Conservation (phyloP, 139 green algal genomes). For the Asterochloris erici region DNA sequence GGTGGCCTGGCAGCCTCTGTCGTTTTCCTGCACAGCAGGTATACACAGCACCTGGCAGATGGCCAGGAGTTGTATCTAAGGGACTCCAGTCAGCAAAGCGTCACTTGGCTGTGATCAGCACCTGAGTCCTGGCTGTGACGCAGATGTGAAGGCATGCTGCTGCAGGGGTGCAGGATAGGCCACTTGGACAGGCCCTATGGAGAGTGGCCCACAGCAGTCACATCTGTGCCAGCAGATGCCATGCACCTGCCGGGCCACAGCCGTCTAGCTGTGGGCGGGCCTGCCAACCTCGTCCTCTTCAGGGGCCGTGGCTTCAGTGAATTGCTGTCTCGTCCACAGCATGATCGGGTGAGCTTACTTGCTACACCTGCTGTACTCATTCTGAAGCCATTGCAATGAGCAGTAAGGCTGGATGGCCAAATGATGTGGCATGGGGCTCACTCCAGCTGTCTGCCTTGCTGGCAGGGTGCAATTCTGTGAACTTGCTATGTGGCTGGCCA, state of each 20-base stretch:
- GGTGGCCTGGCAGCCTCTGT: too few relatives aligned
- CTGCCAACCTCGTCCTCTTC: slow-evolving; percentile 67
- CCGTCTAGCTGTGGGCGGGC: slow-evolving; percentile 30
- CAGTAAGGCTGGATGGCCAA: too few relatives aligned
- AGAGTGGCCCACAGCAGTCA: slow-evolving; percentile 47
- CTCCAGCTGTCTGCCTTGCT: too few relatives aligned
- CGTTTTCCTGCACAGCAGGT: too few relatives aligned
- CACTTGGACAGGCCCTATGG: slow-evolving; percentile 64
- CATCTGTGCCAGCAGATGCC: slow-evolving; percentile 47
- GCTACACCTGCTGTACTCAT: too few relatives aligned
- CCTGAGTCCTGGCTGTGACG: neutral
- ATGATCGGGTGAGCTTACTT: slow-evolving; percentile 24
- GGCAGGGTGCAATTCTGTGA: too few relatives aligned
- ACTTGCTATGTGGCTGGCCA: too few relatives aligned
- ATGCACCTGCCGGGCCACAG: slow-evolving; percentile 50
- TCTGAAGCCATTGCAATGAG: too few relatives aligned
- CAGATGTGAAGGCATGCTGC: neutral
- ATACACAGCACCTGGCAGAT: too few relatives aligned
- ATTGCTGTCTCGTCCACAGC: slow-evolving; percentile 55
- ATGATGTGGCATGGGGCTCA: too few relatives aligned
- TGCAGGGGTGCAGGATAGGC: slow-evolving; percentile 51
- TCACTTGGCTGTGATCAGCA: neutral
- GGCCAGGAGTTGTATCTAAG: too few relatives aligned
- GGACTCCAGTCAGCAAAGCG: too few relatives aligned
- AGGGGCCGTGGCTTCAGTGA: slow-evolving; percentile 55